These are phyloP conservation scores for Raffaelea deltoideospora DNA, from an alignment of 2,329 filamentous ascomycete species.

Conservation along the genomic window DNA sequence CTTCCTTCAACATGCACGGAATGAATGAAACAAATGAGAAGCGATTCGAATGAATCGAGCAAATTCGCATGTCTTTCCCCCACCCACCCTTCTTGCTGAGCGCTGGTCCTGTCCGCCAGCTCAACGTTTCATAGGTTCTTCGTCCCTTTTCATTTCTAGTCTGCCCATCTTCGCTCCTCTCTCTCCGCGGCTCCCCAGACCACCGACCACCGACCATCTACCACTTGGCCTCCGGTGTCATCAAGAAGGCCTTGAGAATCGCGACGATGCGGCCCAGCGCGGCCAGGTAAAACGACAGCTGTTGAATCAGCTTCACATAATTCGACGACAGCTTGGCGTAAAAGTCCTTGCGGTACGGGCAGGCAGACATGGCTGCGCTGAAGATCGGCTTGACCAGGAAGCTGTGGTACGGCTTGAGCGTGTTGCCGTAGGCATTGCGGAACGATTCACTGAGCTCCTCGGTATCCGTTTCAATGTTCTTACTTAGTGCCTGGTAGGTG, in stretches of 20 bases:
- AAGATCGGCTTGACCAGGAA: constrained; percentile 88
- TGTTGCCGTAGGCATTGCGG: constrained; percentile 67
- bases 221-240: constrained; percentile 43
- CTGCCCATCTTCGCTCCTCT: no score
- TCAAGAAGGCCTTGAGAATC: constrained; percentile 53
- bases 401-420: constrained; percentile 82
- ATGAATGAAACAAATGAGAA: no score
- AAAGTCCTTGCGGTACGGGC: constrained; percentile 87
- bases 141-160: no score
- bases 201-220: constrained; percentile 17
- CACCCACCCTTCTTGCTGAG: no score
- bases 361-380: constrained; percentile 81
- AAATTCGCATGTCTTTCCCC: no score
- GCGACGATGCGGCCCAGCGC: constrained; percentile 61
- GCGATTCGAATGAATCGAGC: no score
- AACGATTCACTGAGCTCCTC: constrained; percentile 80
- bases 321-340: constrained; percentile 71
- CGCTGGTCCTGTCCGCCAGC: no score
- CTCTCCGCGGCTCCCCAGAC: no score
- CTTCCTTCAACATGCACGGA: no score
- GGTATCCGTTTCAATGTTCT: constrained; percentile 51
- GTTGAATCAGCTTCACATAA: constrained; percentile 42
- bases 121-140: no score
- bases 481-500: constrained; percentile 67
- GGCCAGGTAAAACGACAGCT: constrained; percentile 58